Conservation (phyloP, 306 rosid genomes). For the Malus fusca region DNA sequence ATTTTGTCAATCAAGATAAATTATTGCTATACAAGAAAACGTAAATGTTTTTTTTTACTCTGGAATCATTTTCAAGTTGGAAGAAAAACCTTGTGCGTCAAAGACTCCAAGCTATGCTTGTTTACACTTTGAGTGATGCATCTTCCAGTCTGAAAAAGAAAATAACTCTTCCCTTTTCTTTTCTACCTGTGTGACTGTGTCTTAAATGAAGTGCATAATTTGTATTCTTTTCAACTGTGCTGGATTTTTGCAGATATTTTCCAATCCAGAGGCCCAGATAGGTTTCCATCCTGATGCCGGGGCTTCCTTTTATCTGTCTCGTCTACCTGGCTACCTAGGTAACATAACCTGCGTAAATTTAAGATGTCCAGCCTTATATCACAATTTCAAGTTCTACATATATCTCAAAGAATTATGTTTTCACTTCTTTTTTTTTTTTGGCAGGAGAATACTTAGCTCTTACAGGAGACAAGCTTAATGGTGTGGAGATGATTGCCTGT, state of each 20-base stretch:
- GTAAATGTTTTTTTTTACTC: background rate
- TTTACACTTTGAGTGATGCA: background rate
- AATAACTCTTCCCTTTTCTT: background rate
- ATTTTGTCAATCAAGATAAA: background rate
- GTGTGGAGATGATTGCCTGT: conserved; percentile 94
- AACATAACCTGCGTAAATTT: conserved; percentile 9
- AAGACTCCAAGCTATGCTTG: background rate
- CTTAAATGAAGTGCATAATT: background rate
- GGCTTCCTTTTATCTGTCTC: conserved; percentile 90
- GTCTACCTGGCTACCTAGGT: conserved; percentile 92
- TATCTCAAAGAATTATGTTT: background rate
- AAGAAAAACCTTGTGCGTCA: background rate
- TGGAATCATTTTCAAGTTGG: background rate
- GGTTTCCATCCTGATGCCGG: conserved; percentile 99
- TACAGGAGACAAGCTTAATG: conserved; percentile 93
- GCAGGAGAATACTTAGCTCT: conserved; percentile 96
- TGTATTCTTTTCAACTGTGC: background rate
- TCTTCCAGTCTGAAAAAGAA: background rate
- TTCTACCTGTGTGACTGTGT: background rate
- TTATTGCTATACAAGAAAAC: background rate
- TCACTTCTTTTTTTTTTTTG: background rate
- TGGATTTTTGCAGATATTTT: conserved; percentile 47
- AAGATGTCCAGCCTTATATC: background rate
- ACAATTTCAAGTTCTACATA: background rate
- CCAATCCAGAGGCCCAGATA: conserved; percentile 85